Evolutionary conservation across 1,284 basidiomycete genomes (phyloP).

Genomic region (Pholiota adiposa): DNA sequence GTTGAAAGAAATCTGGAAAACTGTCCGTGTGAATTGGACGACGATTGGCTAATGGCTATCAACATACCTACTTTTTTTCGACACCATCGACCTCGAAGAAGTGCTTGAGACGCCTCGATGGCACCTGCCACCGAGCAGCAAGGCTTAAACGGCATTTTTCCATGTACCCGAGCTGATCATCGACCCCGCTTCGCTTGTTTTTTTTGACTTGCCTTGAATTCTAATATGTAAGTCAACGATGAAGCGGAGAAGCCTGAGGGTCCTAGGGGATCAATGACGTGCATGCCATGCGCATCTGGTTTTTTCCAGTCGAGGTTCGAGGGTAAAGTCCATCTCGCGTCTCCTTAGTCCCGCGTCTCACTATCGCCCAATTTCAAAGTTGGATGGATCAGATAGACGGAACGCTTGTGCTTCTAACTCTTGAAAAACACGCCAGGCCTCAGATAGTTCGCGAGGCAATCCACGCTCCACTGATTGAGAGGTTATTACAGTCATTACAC

Average conservation of each 20-base stretch:
- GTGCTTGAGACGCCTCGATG: too few species aligned
- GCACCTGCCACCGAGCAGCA: background rate
- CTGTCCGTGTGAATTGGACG: too few species aligned
- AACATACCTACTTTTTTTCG: background rate
- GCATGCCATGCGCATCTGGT: background rate
- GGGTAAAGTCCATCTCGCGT: background rate
- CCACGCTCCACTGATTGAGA: background rate
- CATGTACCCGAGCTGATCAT: background rate
- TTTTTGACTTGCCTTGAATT: background rate
- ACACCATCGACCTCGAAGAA: background rate
- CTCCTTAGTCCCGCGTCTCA: background rate
- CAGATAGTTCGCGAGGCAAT: background rate
- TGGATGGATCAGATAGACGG: background rate
- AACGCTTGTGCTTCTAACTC: background rate
- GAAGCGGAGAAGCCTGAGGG: background rate
- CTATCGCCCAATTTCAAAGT: background rate
- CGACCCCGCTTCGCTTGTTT: background rate
- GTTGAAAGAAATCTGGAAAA: background rate
- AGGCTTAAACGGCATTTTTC: background rate
- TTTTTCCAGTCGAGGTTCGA: background rate
- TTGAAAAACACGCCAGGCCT: background rate
- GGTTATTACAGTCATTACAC: background rate
- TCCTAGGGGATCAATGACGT: background rate
- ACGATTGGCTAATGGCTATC: background rate
- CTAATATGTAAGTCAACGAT: background rate